Conservation (phyloP, 1,284 basidiomycete genomes). For the Papiliotrema flavescens region DNA sequence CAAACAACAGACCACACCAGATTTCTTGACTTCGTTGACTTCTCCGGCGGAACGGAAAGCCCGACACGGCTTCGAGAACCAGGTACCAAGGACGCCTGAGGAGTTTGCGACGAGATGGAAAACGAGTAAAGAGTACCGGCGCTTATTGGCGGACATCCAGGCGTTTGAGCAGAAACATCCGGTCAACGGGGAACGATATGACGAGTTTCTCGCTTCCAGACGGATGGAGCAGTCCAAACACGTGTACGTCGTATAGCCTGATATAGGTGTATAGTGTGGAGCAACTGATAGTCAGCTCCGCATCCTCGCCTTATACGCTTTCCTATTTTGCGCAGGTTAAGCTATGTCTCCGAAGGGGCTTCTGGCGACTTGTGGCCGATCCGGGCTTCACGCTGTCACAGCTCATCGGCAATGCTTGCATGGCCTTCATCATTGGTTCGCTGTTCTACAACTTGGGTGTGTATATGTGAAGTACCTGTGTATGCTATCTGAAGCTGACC, state of each 20-base stretch:
- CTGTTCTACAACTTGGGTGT: conserved; percentile 48
- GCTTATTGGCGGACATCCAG: conserved; percentile 44
- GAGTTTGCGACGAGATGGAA: conserved; percentile 56
- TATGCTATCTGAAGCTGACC: neutral
- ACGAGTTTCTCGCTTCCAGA: conserved; percentile 48
- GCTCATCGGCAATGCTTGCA: conserved; percentile 47
- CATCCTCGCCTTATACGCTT: conserved; percentile 52
- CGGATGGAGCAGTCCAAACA: conserved; percentile 50
- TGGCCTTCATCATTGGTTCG: conserved; percentile 49
- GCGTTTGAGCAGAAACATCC: conserved; percentile 46
- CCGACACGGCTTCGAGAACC: conserved; percentile 52
- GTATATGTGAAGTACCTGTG: neutral
- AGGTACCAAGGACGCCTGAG: conserved; percentile 59
- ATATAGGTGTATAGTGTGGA: too few species aligned
- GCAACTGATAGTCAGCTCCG: too few species aligned
- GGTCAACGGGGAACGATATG: conserved; percentile 42
- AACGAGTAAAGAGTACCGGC: conserved; percentile 37
- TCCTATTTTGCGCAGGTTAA: conserved; percentile 48
- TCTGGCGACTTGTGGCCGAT: conserved; percentile 47
- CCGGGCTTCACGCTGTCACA: conserved; percentile 48
- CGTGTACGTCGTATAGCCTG: conserved; percentile 36
- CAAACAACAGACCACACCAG: conserved; percentile 49
- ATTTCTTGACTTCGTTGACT: conserved; percentile 62
- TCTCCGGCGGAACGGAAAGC: conserved; percentile 59
- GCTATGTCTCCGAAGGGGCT: conserved; percentile 48